These are phyloP conservation scores for Gamsiella multidivaricata DNA, from an alignment of 192 early-diverging fungal genomes.

Conservation along the genomic window DNA sequence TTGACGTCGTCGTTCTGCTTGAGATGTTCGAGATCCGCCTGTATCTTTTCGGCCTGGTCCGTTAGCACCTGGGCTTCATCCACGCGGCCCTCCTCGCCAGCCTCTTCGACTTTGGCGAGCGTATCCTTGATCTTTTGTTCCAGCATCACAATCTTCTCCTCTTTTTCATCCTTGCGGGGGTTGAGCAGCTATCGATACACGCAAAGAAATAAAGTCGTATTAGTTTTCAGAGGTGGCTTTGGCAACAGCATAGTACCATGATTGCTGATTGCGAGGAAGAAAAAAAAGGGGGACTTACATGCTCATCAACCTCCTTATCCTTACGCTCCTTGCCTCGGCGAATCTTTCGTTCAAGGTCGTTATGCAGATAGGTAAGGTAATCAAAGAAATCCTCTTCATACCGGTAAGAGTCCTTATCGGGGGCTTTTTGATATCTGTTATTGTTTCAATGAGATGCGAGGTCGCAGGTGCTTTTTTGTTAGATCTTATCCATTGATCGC, in stretches of 20 bases:
- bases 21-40: conserved; percentile 62
- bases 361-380: conserved; percentile 68
- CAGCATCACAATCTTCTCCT: conserved; percentile 82
- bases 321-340: conserved; percentile 75
- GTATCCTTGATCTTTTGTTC: conserved; percentile 83
- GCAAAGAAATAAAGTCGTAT: not conserved
- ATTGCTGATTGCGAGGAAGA: not conserved
- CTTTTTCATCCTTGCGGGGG: conserved; percentile 77
- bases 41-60: conserved; percentile 73
- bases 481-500: too few species aligned
- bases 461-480: too few species aligned
- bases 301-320: conserved; percentile 72
- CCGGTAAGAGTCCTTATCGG: conserved; percentile 74
- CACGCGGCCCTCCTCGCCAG: conserved; percentile 79
- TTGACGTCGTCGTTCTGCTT: conserved; percentile 64
- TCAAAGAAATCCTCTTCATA: conserved; percentile 82
- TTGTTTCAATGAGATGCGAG: not conserved
- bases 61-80: conserved; percentile 76
- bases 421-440: conserved; percentile 66
- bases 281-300: conserved; percentile 43
- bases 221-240: not conserved
- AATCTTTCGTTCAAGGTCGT: conserved; percentile 80
- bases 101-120: conserved; percentile 72
- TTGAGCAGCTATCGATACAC: conserved; percentile 58
- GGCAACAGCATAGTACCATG: not conserved